Evolutionary conservation across 2,329 filamentous ascomycete genomes (phyloP), one percentile per base, ranked within the genome.

Genomic region (Macrophomina tecta): DNA sequence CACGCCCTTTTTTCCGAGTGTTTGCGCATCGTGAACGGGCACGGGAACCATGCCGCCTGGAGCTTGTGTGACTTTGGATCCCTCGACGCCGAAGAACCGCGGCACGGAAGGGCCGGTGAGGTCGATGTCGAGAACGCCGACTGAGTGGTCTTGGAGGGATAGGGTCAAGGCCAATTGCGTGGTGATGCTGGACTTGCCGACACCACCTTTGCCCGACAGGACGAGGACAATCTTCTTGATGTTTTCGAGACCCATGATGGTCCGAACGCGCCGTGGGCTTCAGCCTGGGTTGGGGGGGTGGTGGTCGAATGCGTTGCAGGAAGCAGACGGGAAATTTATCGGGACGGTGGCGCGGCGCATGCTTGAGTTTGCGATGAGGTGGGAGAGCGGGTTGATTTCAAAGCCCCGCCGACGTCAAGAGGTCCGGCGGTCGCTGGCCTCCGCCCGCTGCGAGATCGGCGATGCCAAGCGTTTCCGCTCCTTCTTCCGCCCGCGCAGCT

Each of bases 141-240:
- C 94, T 0, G 92, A 93, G 77, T 94, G 87, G 67, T 94, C 94
- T 70, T 92, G 88, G 0, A 95, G 86, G 1, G 93, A 90, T 38
- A 99, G 88, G 0, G 94, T 93, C 45, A 99, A 87, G 8, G 95
- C 95, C 16, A 99, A 89, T 78, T 99, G 95, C 1, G 94, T 96
- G 0, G 95, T 98, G n/a, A 97, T 90, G 63, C 93, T 97, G 51
- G 94, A 98, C 84, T 99, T 99, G 67, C 95, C 95, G 23, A 99
- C 95, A 72, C 95, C 95, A 75, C 95, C 95, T 86, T 99, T 99
- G 73, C 95, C 95, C 12, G 95, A 98, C 56, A 99, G 90, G 69
- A 92, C 91, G 72, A 95, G 86, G 70, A 93, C 84, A 69, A 95
- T 90, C 76, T 94, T 89, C 74, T 92, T 90, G 74, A 94, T 86